These are phyloP conservation scores for Austroboletus sp. DNA, from an alignment of 1,284 basidiomycete genomes.

Conservation along the genomic window DNA sequence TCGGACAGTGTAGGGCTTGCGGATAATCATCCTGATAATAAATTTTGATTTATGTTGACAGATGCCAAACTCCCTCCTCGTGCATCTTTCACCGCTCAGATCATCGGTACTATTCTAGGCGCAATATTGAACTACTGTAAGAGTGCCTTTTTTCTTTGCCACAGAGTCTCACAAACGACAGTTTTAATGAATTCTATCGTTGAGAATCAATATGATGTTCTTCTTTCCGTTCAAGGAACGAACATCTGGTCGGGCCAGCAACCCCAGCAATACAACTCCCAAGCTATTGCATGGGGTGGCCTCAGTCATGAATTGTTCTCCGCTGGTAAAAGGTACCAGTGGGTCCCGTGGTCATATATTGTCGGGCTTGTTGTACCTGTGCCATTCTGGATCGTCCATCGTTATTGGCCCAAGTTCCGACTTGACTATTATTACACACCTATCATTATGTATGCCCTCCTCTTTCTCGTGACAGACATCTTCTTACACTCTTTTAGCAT, in stretches of 20 bases:
- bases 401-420: slow-evolving; percentile 38
- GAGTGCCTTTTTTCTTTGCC: slow-evolving; percentile 5
- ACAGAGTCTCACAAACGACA: not conserved
- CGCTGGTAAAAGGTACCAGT: slow-evolving; percentile 48
- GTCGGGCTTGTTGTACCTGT: slow-evolving; percentile 51
- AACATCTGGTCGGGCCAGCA: slow-evolving; percentile 60
- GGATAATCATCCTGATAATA: slow-evolving; percentile 1
- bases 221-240: slow-evolving; percentile 44
- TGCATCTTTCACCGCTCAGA: slow-evolving; percentile 58
- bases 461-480: not conserved
- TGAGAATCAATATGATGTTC: slow-evolving; percentile 44
- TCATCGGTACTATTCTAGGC: slow-evolving; percentile 43
- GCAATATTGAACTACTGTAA: slow-evolving; percentile 49
- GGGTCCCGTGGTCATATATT: slow-evolving; percentile 51
- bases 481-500: slow-evolving; percentile 14
- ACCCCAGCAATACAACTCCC: slow-evolving; percentile 54
- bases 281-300: slow-evolving; percentile 62
- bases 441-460: slow-evolving; percentile 34
- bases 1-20: slow-evolving; percentile 45
- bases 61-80: slow-evolving; percentile 63
- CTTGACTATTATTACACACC: slow-evolving; percentile 43
- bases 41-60: slow-evolving; percentile 8
- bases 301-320: slow-evolving; percentile 55
- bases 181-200: slow-evolving; percentile 57
- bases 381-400: slow-evolving; percentile 51